Base-by-base conservation (phyloP, 805 yeast genomes). In the Saccharomycopsis selenospora region DNA sequence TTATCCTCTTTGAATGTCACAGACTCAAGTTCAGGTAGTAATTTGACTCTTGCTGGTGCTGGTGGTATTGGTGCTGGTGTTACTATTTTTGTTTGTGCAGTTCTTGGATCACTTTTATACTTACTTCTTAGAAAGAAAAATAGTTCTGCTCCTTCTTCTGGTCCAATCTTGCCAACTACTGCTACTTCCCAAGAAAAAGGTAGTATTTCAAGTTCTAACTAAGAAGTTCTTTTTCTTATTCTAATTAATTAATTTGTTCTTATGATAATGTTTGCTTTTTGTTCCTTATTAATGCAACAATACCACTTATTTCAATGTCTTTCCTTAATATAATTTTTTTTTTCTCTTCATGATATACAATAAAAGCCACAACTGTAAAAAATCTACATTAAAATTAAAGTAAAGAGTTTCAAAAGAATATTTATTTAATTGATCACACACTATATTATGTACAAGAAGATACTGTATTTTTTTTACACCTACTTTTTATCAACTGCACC, bases 11-110 rank as follows among this genome's bases (percentile, higher is more conserved):
- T 60, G 27, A 51, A 56, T 43, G 42, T 59, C 43, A 22, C 27
- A 2, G 8, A n/a, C 14, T 28, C 36, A 14, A 10, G 30, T n/a
- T 22, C 46, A 28, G 43, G 43, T 5, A 51, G 59, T 40, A 54
- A 58, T 8, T 57, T 69, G 43, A 43, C 65, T 4, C 59, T 64
- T 17, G 75, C 75, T 8, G 74, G 51, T 36, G 77, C 76, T 24
- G 77, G 77, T 49, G 77, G 76, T 48, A 71, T 72, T 53, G 77
- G 78, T 51, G 77, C 75, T 26, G 76, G 76, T 53, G 66, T 62
- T 36, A 68, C 71, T 28, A 59, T 73, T 46, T 72, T 68, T 49
- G 75, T 69, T 7, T 54, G 70, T 55, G 50, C 62, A 29, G 52
- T 72, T 26, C 33, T 62, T 17, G 74, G 67, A 43, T 64, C 45